Conservation (phyloP, 306 rosid species). For the Biancaea sappan region DNA sequence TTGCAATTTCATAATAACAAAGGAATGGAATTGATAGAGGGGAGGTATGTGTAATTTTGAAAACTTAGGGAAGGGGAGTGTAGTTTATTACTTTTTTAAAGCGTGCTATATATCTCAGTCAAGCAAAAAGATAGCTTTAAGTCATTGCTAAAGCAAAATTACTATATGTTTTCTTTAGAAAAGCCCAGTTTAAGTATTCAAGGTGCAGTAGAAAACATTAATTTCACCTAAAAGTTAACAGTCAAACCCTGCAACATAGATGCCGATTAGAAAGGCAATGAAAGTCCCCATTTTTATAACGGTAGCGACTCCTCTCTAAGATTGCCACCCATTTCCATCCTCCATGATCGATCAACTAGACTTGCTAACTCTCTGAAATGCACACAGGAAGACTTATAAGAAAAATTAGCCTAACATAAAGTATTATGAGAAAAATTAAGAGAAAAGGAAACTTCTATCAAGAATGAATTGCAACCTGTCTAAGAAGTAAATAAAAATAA, state of each 20-base stretch:
- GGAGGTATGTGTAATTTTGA: too few relatives aligned
- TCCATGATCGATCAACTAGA: constrained; percentile 84
- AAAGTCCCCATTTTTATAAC: constrained; percentile 1
- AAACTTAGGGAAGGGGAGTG: too few relatives aligned
- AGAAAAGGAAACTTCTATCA: constrained; percentile 14
- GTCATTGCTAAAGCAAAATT: constrained; percentile 15
- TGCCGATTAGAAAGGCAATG: constrained; percentile 40
- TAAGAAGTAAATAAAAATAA: not conserved
- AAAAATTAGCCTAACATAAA: constrained; percentile 12
- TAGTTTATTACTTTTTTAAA: too few relatives aligned
- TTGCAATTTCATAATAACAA: too few relatives aligned
- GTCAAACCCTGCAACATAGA: constrained; percentile 50
- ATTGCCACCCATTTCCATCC: constrained; percentile 91
- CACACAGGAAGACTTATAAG: constrained; percentile 37
- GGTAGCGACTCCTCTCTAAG: constrained; percentile 72
- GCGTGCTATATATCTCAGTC: not conserved
- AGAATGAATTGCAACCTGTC: not conserved
- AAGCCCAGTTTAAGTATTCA: constrained; percentile 16
- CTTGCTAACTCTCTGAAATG: constrained; percentile 76
- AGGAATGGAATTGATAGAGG: too few relatives aligned
- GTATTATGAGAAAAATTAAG: constrained; percentile 6
- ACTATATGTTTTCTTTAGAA: not conserved
- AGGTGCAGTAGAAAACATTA: constrained; percentile 25
- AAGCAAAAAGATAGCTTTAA: not conserved
- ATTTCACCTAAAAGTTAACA: constrained; percentile 33